Evolutionary conservation across 169 alveolate genomes (phyloP).

Genomic region (Cryptosporidium sp.): DNA sequence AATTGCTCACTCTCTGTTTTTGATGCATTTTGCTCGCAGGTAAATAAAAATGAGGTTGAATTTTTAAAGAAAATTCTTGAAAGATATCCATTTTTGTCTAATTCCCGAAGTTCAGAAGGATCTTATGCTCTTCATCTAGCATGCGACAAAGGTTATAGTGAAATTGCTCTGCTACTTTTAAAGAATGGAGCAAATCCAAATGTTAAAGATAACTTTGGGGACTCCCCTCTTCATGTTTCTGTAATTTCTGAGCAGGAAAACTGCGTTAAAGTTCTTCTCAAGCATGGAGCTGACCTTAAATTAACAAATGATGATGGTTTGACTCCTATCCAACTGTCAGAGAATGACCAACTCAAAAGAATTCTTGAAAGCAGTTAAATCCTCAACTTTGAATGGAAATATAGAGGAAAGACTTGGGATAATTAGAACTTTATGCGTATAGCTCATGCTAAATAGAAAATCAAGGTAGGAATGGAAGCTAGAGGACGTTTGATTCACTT

Average conservation of each 20-base stretch:
- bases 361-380: not conserved
- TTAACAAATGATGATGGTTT: constrained; percentile 39
- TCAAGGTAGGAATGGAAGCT: not conserved
- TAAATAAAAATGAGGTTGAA: constrained; percentile 43
- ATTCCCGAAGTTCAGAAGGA: constrained; percentile 46
- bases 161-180: constrained; percentile 28
- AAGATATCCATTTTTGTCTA: constrained; percentile 39
- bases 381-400: not conserved
- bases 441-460: not conserved
- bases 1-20: constrained; percentile 49
- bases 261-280: constrained; percentile 5
- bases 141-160: constrained; percentile 55
- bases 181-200: constrained; percentile 77
- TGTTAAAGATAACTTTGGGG: constrained; percentile 75
- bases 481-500: not conserved
- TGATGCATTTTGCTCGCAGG: constrained; percentile 76
- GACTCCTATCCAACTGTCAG: constrained; percentile 25
- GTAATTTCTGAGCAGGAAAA: constrained; percentile 25
- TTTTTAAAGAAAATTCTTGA: constrained; percentile 17
- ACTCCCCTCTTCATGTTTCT: constrained; percentile 78
- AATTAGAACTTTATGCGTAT: not conserved
- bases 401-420: not conserved
- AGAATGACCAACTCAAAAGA: constrained; percentile 5
- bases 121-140: constrained; percentile 39
- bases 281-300: constrained; percentile 44